These are phyloP conservation scores for Sarocladium oryzae DNA, from an alignment of 2,329 filamentous ascomycete genomes.

Conservation along the genomic window DNA sequence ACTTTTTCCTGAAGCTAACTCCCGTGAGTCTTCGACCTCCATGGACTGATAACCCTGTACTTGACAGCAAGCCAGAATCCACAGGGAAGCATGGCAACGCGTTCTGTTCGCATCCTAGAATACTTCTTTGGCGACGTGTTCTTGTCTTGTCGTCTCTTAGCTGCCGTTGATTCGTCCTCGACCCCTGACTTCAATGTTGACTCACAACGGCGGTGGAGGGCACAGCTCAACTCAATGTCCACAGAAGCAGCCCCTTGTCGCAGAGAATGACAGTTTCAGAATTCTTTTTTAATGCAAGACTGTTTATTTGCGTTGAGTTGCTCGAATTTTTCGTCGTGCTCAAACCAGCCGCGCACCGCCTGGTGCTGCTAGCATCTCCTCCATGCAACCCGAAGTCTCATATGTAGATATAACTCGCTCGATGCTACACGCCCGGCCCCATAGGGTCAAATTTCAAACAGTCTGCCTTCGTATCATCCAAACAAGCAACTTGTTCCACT, in stretches of 20 bases:
- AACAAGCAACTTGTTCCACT: neutral
- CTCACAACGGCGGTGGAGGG: slow-evolving; percentile 7
- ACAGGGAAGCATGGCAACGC: neutral
- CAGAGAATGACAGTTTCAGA: neutral
- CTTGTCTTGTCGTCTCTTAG: neutral
- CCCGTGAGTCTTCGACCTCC: no score
- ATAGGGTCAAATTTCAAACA: neutral
- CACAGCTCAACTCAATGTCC: neutral
- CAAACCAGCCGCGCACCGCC: no score
- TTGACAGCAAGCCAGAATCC: neutral
- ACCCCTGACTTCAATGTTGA: neutral
- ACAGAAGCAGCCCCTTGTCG: neutral
- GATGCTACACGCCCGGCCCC: neutral
- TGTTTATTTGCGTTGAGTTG: no score
- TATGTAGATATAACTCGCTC: neutral
- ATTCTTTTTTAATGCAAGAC: neutral
- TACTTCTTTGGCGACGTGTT: neutral
- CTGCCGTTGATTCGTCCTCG: slow-evolving; percentile 3
- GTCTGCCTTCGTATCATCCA: neutral
- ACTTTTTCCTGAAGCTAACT: neutral
- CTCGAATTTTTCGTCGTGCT: no score
- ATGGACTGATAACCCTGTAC: no score
- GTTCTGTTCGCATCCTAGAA: neutral
- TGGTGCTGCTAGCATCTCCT: neutral
- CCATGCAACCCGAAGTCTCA: neutral